Evolutionary conservation across 1,139 yeast species (phyloP).

Genomic region (Ogataea hybrid): DNA sequence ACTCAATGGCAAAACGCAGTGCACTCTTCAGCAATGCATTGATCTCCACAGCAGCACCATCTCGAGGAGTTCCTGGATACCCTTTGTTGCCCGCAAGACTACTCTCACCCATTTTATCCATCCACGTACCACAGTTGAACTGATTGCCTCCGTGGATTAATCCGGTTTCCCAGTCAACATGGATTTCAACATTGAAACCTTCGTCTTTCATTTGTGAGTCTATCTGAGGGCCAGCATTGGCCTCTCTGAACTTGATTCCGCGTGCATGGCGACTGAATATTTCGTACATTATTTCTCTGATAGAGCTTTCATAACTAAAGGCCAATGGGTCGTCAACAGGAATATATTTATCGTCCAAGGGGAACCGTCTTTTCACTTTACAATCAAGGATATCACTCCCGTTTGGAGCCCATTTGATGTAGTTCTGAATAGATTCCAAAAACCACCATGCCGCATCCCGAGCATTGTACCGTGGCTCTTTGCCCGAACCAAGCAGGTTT

Average conservation of each 20-base stretch:
- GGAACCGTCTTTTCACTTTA: conserved; percentile 79
- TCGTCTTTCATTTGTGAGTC: conserved; percentile 92
- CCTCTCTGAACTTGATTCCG: conserved; percentile 88
- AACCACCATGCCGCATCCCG: conserved; percentile 98
- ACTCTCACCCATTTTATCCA: conserved; percentile 99
- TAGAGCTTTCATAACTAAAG: conserved; percentile 64
- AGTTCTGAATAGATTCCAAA: conserved; percentile 83
- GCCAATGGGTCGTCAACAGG: conserved; percentile 70
- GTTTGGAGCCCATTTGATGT: conserved; percentile 62
- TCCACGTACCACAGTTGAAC: conserved; percentile 97
- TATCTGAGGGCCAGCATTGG: conserved; percentile 86
- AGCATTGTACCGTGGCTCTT: conserved; percentile 93
- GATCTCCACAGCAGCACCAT: conserved; percentile 94
- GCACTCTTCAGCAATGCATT: conserved; percentile 85
- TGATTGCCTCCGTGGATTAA: conserved; percentile 89
- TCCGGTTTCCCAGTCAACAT: conserved; percentile 89
- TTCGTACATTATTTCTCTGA: conserved; percentile 79
- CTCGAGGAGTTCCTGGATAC: conserved; percentile 94
- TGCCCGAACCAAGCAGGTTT: conserved; percentile 85
- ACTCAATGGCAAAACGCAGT: conserved; percentile 69
- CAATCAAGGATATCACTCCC: conserved; percentile 69
- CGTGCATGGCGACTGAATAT: conserved; percentile 81
- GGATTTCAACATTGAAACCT: conserved; percentile 82
- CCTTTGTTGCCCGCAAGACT: conserved; percentile 80
- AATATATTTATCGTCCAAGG: conserved; percentile 80